Conservation (phyloP, 2,329 filamentous ascomycete species). For the Pseudocercospora eumusae region DNA sequence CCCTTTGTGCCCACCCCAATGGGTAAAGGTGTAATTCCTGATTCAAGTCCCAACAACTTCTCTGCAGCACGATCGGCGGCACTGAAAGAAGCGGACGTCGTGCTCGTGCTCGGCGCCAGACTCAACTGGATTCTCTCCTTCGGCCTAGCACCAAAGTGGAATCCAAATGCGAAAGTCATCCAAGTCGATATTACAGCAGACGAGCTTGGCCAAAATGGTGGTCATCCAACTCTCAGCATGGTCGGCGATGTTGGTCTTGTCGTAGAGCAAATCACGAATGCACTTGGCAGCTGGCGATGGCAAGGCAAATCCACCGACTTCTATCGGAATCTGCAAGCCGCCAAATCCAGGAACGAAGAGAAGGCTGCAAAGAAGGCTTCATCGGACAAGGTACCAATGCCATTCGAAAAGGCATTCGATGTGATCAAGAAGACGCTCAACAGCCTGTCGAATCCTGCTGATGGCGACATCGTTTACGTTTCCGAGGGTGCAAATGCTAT, state of each 20-base stretch:
- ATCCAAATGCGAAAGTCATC: conserved; percentile 52
- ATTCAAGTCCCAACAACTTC: conserved; percentile 55
- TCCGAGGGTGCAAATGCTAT: conserved; percentile 63
- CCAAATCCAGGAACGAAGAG: conserved; percentile 51
- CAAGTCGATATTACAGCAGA: conserved; percentile 58
- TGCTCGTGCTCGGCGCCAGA: conserved; percentile 56
- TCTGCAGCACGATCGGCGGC: conserved; percentile 58
- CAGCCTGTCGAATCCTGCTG: conserved; percentile 46
- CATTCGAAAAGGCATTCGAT: conserved; percentile 55
- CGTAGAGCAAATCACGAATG: conserved; percentile 48
- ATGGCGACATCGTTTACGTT: conserved; percentile 56
- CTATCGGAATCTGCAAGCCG: conserved; percentile 39
- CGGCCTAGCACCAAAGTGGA: conserved; percentile 58
- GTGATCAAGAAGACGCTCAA: conserved; percentile 56
- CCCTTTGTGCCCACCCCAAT: conserved; percentile 61
- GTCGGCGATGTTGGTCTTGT: conserved; percentile 56
- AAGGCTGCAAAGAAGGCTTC: conserved; percentile 49
- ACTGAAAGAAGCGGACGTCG: conserved; percentile 56
- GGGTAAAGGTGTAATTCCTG: conserved; percentile 60
- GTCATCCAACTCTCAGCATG: conserved; percentile 51
- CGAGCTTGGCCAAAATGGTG: conserved; percentile 56
- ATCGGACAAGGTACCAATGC: conserved; percentile 47
- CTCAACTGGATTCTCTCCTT: conserved; percentile 63
- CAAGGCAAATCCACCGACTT: conserved; percentile 40
- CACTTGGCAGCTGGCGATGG: conserved; percentile 51